Conservation (phyloP, 495 filamentous ascomycete genomes). For the Paragyromitra xinjiangensis region DNA sequence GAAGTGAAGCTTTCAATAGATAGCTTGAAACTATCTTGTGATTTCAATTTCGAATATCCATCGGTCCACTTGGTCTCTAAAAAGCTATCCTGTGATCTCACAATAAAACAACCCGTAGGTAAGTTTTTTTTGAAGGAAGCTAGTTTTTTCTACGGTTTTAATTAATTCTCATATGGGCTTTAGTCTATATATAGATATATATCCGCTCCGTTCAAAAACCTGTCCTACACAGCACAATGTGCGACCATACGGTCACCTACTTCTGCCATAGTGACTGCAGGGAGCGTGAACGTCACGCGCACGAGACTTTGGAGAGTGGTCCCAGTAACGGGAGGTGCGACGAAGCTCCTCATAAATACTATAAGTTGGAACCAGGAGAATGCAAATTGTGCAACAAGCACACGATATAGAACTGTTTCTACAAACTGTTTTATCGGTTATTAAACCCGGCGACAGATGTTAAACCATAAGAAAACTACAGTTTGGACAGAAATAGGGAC, state of each 20-base stretch:
- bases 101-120: conserved; percentile 34
- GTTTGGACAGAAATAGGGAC: background rate
- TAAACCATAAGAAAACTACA: background rate
- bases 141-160: conserved; percentile 13
- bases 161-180: conserved; percentile 27
- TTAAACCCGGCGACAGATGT: background rate
- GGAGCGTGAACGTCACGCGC: conserved; percentile 37
- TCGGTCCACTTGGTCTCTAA: background rate
- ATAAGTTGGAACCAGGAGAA: conserved; percentile 32
- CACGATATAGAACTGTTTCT: conserved; percentile 26
- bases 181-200: conserved; percentile 36
- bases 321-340: conserved; percentile 6
- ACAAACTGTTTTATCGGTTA: background rate
- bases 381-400: conserved; percentile 26
- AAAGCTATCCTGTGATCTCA: conserved; percentile 16
- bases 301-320: background rate
- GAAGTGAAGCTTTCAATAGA: background rate
- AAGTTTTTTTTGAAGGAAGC: conserved; percentile 17
- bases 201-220: conserved; percentile 20
- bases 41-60: conserved; percentile 22
- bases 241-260: conserved; percentile 36
- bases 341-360: conserved; percentile 38
- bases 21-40: conserved; percentile 19
- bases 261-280: conserved; percentile 37
- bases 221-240: conserved; percentile 45